These are phyloP conservation scores for Discostella pseudostelligera DNA, from an alignment of 108 stramenopile genomes.

Conservation along the genomic window DNA sequence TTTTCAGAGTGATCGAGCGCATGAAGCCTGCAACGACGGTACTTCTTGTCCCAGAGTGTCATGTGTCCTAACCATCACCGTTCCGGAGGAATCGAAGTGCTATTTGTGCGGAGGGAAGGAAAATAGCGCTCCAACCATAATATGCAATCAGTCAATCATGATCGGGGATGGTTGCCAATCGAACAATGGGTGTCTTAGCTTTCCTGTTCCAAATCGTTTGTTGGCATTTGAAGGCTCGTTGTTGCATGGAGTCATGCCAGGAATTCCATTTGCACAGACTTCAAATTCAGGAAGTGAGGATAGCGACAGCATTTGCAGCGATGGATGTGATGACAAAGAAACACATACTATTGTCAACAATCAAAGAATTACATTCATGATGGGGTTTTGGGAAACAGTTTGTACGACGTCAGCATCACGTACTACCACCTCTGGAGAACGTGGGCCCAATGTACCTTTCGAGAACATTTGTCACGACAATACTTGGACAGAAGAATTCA, in stretches of 20 bases:
- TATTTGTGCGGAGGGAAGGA: slow-evolving; percentile 5
- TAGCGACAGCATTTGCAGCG: slow-evolving; percentile 5
- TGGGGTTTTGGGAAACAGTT: slow-evolving; percentile 56
- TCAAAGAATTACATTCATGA: slow-evolving; percentile 56
- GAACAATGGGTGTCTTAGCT: slow-evolving; percentile 49
- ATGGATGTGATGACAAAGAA: neutral
- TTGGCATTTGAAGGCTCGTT: slow-evolving; percentile 56
- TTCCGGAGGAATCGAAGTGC: slow-evolving; percentile 27
- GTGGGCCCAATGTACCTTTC: slow-evolving; percentile 35
- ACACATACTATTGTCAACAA: neutral
- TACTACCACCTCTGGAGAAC: neutral
- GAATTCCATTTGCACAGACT: slow-evolving; percentile 30
- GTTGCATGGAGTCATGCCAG: slow-evolving; percentile 64
- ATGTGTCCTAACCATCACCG: slow-evolving; percentile 38
- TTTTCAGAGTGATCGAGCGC: neutral
- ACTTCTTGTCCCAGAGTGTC: slow-evolving; percentile 41
- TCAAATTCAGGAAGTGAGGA: neutral
- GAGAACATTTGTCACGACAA: neutral
- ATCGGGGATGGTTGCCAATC: neutral
- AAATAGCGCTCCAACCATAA: slow-evolving; percentile 41
- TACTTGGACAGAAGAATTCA: slow-evolving; percentile 14
- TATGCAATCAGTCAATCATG: slow-evolving; percentile 41
- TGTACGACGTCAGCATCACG: neutral
- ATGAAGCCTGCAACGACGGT: slow-evolving; percentile 5
- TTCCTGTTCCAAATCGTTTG: slow-evolving; percentile 39